Conservation (phyloP, 1,284 basidiomycete genomes). For the Rhodotorula glutinis region DNA sequence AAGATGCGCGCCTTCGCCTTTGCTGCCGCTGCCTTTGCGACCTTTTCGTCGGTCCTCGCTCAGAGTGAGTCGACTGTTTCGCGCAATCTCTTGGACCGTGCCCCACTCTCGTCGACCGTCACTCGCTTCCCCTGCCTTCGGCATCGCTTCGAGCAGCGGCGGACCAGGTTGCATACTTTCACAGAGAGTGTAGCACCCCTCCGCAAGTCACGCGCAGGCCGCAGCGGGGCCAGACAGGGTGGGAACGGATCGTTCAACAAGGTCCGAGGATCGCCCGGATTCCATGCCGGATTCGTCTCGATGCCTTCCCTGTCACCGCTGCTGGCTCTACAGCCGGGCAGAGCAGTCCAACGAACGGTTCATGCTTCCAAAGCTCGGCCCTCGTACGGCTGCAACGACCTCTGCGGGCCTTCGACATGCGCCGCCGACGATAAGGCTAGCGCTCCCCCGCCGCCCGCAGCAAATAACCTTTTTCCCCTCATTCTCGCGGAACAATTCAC, state of each 20-base stretch:
- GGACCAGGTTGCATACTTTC: neutral
- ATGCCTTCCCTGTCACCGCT: neutral
- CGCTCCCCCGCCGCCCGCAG: no score
- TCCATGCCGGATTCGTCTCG: constrained; percentile 2
- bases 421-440: no score
- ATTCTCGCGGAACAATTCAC: neutral
- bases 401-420: no score
- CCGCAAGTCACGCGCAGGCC: no score
- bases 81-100: neutral
- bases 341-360: no score
- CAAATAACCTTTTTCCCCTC: neutral
- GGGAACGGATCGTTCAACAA: constrained; percentile 8
- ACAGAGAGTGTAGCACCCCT: no score
- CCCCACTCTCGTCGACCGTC: neutral
- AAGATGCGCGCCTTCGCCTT: constrained; percentile 7
- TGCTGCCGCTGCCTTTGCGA: constrained; percentile 5
- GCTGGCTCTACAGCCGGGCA: no score
- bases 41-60: constrained; percentile 4
- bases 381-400: no score
- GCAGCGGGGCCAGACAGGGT: no score
- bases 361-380: no score
- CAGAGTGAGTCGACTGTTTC: neutral
- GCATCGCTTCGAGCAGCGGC: neutral
- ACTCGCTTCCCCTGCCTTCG: no score
- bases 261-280: neutral